These are phyloP conservation scores for Trichoderma hamatum DNA, from an alignment of 2,329 filamentous ascomycete species.

Conservation along the genomic window DNA sequence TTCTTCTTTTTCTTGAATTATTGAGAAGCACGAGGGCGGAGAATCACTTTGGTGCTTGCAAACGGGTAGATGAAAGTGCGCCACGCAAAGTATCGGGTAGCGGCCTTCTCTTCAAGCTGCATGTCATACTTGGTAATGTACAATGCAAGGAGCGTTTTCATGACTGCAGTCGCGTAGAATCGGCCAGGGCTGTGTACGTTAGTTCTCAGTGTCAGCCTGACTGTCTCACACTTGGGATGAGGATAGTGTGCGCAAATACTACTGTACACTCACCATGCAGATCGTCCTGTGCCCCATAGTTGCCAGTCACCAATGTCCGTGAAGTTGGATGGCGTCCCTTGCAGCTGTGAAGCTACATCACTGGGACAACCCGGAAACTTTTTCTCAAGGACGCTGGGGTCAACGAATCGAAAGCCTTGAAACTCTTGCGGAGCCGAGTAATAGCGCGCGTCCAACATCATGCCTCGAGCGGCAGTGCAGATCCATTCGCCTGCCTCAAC, in stretches of 20 bases:
- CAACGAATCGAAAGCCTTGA: constrained; percentile 12
- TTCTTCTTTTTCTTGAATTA: background rate
- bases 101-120: background rate
- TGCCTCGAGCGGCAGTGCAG: constrained; percentile 7
- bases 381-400: background rate
- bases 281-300: constrained; percentile 20
- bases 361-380: background rate
- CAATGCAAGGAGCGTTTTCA: constrained; percentile 9
- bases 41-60: constrained; percentile 1
- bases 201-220: background rate
- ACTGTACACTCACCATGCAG: constrained; percentile 3
- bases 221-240: background rate
- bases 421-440: background rate
- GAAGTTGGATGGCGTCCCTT: constrained; percentile 3
- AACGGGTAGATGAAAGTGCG: constrained; percentile 11
- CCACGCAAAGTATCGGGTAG: constrained; percentile 13
- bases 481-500: constrained; percentile 14
- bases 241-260: no score
- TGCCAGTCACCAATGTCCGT: constrained; percentile 9
- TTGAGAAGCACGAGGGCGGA: background rate
- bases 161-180: constrained; percentile 8
- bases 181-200: background rate
- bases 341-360: background rate
- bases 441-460: constrained; percentile 4
- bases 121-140: constrained; percentile 11